phyloP scores from a whole-genome alignment of 2,329 filamentous ascomycete species.

The Elsinoe necatrix region DNA sequence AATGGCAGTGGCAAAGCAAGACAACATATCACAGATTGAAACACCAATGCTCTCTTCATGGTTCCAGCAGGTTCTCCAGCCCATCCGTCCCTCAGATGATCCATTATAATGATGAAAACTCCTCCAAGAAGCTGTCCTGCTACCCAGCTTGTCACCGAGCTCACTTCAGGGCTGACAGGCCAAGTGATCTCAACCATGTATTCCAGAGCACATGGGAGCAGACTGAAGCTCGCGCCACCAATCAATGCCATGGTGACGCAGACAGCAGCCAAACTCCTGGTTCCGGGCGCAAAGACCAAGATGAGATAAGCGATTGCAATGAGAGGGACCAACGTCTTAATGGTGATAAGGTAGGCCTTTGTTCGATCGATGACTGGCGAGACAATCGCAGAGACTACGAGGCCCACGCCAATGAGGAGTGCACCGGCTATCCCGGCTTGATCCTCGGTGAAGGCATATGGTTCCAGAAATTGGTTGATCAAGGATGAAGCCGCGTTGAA shows the following conservation, averaged over 20 bases:
- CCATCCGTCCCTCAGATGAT: slow-evolving; percentile 54
- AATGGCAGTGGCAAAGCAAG: slow-evolving; percentile 59
- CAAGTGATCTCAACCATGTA: slow-evolving; percentile 80
- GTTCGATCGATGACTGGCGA: slow-evolving; percentile 78
- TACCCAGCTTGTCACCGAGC: slow-evolving; percentile 74
- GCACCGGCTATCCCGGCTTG: slow-evolving; percentile 86
- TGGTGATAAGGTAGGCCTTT: slow-evolving; percentile 65
- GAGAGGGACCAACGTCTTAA: slow-evolving; percentile 67
- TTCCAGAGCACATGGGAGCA: slow-evolving; percentile 80
- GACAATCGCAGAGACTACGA: slow-evolving; percentile 65
- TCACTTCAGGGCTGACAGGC: slow-evolving; percentile 78
- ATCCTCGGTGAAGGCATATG: slow-evolving; percentile 75
- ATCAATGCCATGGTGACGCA: slow-evolving; percentile 68
- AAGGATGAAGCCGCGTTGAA: slow-evolving; percentile 89
- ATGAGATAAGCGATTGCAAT: slow-evolving; percentile 59
- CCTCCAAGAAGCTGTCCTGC: slow-evolving; percentile 80
- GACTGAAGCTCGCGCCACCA: slow-evolving; percentile 68
- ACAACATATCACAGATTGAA: slow-evolving; percentile 64
- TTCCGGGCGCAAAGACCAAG: slow-evolving; percentile 71
- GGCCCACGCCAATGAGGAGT: slow-evolving; percentile 78
- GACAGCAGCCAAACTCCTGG: slow-evolving; percentile 53
- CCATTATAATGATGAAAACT: slow-evolving; percentile 74
- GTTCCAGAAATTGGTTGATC: slow-evolving; percentile 79
- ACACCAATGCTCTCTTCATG: slow-evolving; percentile 68
- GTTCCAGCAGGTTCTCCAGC: slow-evolving; percentile 39